These are phyloP conservation scores for Brassica rapa DNA, from an alignment of 345 rosid genomes.

Conservation along the genomic window DNA sequence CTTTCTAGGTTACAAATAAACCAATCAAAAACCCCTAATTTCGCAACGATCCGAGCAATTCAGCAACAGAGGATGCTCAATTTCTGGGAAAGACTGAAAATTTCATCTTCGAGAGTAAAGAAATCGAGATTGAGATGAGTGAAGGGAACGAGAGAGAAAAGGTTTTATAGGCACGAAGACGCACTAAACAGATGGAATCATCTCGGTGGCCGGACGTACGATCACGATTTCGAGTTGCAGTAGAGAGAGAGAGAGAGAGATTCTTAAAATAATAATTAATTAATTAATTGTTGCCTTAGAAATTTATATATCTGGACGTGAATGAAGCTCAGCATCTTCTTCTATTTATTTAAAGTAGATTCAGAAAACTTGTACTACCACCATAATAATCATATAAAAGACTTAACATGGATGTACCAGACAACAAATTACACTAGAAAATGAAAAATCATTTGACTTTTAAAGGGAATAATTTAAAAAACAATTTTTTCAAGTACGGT, in stretches of 20 bases:
- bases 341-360: not conserved
- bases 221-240: slow-evolving; percentile 34
- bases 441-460: not conserved
- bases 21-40: slow-evolving; percentile 16
- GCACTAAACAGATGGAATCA: slow-evolving; percentile 32
- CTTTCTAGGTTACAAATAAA: not conserved
- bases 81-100: not conserved
- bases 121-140: not conserved
- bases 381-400: not conserved
- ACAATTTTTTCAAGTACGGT: not conserved
- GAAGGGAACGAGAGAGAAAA: not conserved
- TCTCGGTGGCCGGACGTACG: slow-evolving; percentile 35
- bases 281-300: not conserved
- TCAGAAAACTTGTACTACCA: not conserved
- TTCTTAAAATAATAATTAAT: not conserved
- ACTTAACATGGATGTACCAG: not conserved
- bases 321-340: not conserved
- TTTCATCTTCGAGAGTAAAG: not conserved
- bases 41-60: not conserved
- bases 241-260: not conserved
- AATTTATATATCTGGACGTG: not conserved
- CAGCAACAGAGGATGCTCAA: not conserved
- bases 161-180: not conserved
- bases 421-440: not conserved
- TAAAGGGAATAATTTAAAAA: not conserved